Evolutionary conservation across 1,284 basidiomycete species (phyloP).

Genomic region (Cryptococcus sp.): DNA sequence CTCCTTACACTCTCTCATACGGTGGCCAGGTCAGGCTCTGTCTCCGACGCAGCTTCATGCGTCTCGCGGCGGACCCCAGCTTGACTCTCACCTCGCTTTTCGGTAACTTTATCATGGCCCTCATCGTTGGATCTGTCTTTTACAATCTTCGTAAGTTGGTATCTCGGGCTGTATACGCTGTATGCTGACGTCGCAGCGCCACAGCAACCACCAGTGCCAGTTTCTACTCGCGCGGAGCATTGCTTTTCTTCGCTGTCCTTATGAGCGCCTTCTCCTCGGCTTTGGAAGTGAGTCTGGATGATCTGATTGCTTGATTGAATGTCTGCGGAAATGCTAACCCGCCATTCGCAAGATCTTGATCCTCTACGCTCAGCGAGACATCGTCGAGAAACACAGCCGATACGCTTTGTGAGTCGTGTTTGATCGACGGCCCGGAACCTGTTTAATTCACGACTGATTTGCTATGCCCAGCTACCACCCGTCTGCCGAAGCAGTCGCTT

Average conservation of each 20-base stretch:
- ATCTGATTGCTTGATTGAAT: neutral
- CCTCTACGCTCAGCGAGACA: constrained; percentile 52
- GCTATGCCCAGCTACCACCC: constrained; percentile 45
- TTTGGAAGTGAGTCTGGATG: constrained; percentile 24
- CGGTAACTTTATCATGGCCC: constrained; percentile 49
- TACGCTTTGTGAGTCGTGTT: constrained; percentile 49
- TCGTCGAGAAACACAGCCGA: constrained; percentile 51
- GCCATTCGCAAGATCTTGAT: constrained; percentile 45
- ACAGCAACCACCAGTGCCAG: constrained; percentile 29
- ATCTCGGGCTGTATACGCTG: neutral
- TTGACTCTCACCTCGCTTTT: constrained; percentile 49
- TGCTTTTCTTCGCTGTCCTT: constrained; percentile 51
- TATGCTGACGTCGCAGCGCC: neutral
- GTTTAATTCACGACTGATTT: too few species aligned
- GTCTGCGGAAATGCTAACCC: neutral
- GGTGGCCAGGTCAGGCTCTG: constrained; percentile 50
- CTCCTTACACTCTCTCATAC: constrained; percentile 52
- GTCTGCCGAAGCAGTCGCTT: constrained; percentile 51
- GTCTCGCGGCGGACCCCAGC: constrained; percentile 48
- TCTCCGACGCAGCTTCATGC: constrained; percentile 48
- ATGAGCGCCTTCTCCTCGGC: constrained; percentile 36
- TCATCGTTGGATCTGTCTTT: constrained; percentile 51
- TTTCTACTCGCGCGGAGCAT: constrained; percentile 43
- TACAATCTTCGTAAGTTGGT: constrained; percentile 44
- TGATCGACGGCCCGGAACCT: neutral